Evolutionary conservation across 768 basidiomycete species (phyloP).

Genomic region (Calocybe indica): DNA sequence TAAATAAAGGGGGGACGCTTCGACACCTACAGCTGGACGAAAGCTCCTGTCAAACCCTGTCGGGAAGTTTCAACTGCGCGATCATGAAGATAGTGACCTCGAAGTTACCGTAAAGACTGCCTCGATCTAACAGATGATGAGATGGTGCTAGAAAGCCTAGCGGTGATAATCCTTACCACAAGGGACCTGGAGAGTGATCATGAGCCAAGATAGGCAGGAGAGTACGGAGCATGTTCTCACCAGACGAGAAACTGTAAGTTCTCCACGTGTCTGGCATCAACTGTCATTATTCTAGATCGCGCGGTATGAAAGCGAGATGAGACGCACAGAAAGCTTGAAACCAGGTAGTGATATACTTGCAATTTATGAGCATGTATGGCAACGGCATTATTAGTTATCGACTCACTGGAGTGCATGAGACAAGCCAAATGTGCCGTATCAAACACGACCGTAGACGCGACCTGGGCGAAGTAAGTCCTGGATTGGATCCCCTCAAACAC

Average conservation of each 20-base stretch:
- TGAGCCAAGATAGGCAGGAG: too few relatives aligned
- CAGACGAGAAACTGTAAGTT: too few relatives aligned
- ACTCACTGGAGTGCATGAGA: slow-evolving; percentile 39
- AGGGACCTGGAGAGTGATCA: too few relatives aligned
- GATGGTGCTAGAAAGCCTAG: too few relatives aligned
- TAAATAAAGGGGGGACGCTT: not conserved
- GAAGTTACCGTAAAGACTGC: slow-evolving; percentile 38
- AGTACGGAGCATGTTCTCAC: too few relatives aligned
- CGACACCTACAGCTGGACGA: slow-evolving; percentile 44
- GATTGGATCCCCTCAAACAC: not conserved
- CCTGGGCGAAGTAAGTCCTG: slow-evolving; percentile 18
- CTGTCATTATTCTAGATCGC: too few relatives aligned
- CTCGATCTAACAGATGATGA: slow-evolving; percentile 27
- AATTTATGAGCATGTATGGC: too few relatives aligned
- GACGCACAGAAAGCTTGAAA: slow-evolving; percentile 4
- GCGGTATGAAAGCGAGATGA: too few relatives aligned
- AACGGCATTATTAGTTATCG: too few relatives aligned
- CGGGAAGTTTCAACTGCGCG: not conserved
- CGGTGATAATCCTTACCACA: too few relatives aligned
- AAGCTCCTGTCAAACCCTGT: slow-evolving; percentile 42
- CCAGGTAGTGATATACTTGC: slow-evolving; percentile 13
- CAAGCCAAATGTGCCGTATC: slow-evolving; percentile 44
- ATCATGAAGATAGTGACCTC: not conserved
- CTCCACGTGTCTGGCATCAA: too few relatives aligned
- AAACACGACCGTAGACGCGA: slow-evolving; percentile 30